phyloP scores from a whole-genome alignment of 306 rosid genomes.

The Urtica urens region DNA sequence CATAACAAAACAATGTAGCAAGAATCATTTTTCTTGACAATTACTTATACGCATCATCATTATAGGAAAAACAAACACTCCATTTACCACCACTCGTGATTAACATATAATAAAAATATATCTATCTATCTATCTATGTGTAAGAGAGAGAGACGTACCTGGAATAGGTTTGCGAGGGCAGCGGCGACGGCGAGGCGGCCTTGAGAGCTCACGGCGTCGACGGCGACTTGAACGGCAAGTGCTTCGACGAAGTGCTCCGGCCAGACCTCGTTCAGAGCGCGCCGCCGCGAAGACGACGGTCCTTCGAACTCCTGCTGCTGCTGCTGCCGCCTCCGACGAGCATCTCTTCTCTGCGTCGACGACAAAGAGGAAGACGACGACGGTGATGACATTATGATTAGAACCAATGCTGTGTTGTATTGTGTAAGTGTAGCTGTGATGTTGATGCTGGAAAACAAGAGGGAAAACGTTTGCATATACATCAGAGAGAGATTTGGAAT shows the following conservation, averaged over 20 bases:
- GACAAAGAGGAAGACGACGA: conserved; percentile 32
- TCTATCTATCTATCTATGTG: no score
- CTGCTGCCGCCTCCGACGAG: conserved; percentile 11
- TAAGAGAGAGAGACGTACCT: no score
- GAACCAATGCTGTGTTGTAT: background rate
- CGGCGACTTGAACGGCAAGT: conserved; percentile 60
- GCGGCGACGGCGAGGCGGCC: conserved; percentile 62
- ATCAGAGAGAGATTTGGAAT: conserved; percentile 7
- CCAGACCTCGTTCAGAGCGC: conserved; percentile 43
- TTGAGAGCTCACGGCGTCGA: conserved; percentile 36
- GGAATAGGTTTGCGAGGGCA: conserved; percentile 61
- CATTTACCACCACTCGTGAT: no score
- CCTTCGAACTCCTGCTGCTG: conserved; percentile 23
- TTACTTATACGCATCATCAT: no score
- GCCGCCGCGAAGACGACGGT: conserved; percentile 71
- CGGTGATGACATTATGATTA: conserved; percentile 35
- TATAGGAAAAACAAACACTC: no score
- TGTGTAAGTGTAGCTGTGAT: background rate
- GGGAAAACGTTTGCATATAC: no score
- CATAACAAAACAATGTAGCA: no score
- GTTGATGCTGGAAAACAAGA: conserved; percentile 13
- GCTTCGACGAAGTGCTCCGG: conserved; percentile 61
- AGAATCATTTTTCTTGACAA: no score
- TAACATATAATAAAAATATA: no score
- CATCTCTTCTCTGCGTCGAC: conserved; percentile 20